Evolutionary conservation across 2,329 filamentous ascomycete genomes (phyloP).

Genomic region (Colletotrichum destructivum): DNA sequence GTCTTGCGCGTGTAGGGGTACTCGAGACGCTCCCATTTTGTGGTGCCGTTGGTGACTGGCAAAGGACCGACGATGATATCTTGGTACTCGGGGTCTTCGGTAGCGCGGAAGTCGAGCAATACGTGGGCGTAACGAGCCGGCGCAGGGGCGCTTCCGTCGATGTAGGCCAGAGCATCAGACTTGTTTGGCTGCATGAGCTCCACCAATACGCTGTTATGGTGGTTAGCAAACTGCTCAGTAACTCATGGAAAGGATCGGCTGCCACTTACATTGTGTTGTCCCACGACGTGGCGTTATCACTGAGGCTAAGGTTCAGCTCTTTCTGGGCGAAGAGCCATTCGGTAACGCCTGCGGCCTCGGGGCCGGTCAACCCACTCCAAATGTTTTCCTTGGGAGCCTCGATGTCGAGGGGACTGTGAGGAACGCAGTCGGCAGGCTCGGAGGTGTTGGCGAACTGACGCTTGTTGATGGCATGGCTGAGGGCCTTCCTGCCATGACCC

Average conservation of each 20-base stretch:
- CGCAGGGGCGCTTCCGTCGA: constrained; percentile 55
- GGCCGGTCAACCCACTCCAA: constrained; percentile 56
- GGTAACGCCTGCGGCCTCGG: constrained; percentile 56
- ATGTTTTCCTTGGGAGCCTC: constrained; percentile 59
- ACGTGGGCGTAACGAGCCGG: constrained; percentile 62
- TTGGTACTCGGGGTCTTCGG: constrained; percentile 55
- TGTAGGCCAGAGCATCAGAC: constrained; percentile 61
- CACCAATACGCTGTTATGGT: constrained; percentile 46
- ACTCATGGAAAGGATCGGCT: background rate
- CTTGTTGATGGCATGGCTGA: constrained; percentile 27
- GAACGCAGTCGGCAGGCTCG: constrained; percentile 17
- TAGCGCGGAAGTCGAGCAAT: constrained; percentile 57
- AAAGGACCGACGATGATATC: constrained; percentile 67
- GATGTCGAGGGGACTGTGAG: constrained; percentile 37
- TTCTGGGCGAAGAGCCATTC: constrained; percentile 57
- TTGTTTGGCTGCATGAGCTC: constrained; percentile 65
- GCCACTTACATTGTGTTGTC: constrained; percentile 53
- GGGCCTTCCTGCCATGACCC: constrained; percentile 31
- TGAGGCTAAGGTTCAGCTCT: constrained; percentile 56
- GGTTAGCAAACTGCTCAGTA: background rate
- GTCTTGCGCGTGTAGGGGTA: constrained; percentile 60
- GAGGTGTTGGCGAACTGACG: constrained; percentile 25
- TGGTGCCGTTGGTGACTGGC: constrained; percentile 58
- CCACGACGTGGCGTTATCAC: constrained; percentile 53
- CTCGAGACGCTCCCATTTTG: constrained; percentile 55